Conservation (phyloP, 208 protist genomes). For the Phytomonas serpens region DNA sequence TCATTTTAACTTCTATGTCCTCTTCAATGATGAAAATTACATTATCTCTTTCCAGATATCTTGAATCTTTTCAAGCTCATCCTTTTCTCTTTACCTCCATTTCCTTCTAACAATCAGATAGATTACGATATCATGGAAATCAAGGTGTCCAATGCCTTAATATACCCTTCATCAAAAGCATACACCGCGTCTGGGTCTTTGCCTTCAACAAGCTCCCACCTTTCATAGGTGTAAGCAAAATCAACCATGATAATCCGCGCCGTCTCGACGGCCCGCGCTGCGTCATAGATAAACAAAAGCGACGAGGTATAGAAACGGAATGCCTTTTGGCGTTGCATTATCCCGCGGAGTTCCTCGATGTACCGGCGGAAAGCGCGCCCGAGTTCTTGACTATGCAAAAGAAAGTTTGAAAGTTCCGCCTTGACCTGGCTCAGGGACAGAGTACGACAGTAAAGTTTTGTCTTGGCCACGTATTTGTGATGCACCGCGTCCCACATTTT, state of each 20-base stretch:
- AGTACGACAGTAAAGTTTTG: slow-evolving; percentile 49
- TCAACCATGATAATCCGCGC: slow-evolving; percentile 80
- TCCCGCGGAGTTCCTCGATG: slow-evolving; percentile 36
- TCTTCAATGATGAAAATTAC: neutral
- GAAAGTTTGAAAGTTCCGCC: slow-evolving; percentile 36
- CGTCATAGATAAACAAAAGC: slow-evolving; percentile 83
- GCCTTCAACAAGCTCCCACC: slow-evolving; percentile 43
- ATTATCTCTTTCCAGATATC: neutral
- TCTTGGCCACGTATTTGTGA: slow-evolving; percentile 36
- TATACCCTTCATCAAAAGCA: slow-evolving; percentile 64
- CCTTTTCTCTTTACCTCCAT: slow-evolving; percentile 1
- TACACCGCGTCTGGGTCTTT: slow-evolving; percentile 49
- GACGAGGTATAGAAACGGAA: slow-evolving; percentile 86
- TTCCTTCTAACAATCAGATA: neutral
- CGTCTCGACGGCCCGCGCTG: slow-evolving; percentile 43
- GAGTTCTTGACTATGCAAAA: slow-evolving; percentile 17
- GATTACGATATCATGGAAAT: slow-evolving; percentile 36
- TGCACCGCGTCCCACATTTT: slow-evolving; percentile 44
- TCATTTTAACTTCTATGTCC: neutral
- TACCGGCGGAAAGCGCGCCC: slow-evolving; percentile 21
- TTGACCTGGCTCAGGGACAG: slow-evolving; percentile 44
- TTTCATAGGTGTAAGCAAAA: slow-evolving; percentile 85
- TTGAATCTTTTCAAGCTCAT: neutral
- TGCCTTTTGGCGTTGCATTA: slow-evolving; percentile 50
- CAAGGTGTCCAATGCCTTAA: slow-evolving; percentile 67